Conservation (phyloP, 192 early-diverging fungal species). For the Neocallimastix lanati region DNA sequence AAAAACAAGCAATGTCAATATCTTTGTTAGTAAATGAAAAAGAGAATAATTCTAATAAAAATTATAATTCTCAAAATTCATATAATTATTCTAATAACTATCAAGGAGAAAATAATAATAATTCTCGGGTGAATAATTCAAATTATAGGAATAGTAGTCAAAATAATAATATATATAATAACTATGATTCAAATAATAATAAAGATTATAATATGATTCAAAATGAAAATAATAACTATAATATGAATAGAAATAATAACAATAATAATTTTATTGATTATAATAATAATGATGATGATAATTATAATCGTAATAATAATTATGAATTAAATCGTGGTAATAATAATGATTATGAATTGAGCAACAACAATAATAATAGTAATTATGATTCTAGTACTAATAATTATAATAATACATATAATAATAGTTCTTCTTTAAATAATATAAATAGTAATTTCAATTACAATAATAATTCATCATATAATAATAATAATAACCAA, state of each 20-base stretch:
- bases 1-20: background rate
- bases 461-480: too few species aligned
- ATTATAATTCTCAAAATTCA: background rate
- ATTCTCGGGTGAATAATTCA: background rate
- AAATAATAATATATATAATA: background rate
- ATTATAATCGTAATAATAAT: background rate
- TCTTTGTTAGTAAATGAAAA: background rate
- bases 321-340: background rate
- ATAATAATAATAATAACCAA: too few species aligned
- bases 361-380: background rate
- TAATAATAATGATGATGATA: background rate
- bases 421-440: too few species aligned
- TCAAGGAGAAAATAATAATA: background rate
- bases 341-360: background rate
- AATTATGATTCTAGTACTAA: too few species aligned
- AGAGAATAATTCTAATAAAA: background rate
- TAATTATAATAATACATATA: too few species aligned
- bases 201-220: background rate
- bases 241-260: background rate
- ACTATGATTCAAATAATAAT: too few species aligned
- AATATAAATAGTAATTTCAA: too few species aligned
- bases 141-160: background rate
- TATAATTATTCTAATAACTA: background rate
- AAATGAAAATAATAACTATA: background rate
- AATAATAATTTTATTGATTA: background rate